These are phyloP conservation scores for Penicillium sp. DNA, from an alignment of 2,329 filamentous ascomycete species.

Conservation along the genomic window DNA sequence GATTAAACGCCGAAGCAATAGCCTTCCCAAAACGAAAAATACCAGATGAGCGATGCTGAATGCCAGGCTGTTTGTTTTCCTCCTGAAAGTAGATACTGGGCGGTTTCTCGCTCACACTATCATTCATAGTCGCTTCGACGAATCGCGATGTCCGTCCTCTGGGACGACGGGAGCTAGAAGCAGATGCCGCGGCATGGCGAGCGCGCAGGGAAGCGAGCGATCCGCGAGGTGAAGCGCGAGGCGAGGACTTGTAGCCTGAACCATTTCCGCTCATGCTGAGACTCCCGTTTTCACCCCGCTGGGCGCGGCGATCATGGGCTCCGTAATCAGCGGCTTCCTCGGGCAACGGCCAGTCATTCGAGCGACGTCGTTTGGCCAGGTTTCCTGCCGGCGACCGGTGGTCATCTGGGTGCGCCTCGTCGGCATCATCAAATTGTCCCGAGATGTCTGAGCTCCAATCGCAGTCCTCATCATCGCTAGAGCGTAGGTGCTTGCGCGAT, in stretches of 20 bases:
- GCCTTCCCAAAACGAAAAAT: slow-evolving; percentile 57
- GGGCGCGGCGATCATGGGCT: slow-evolving; percentile 3
- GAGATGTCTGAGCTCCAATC: slow-evolving; percentile 33
- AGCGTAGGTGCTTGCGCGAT: slow-evolving; percentile 31
- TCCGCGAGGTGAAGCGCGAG: slow-evolving; percentile 18
- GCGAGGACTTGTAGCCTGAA: slow-evolving; percentile 10
- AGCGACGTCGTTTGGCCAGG: slow-evolving; percentile 43
- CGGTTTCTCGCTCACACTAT: slow-evolving; percentile 69
- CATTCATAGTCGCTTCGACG: slow-evolving; percentile 81
- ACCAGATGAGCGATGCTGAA: slow-evolving; percentile 39
- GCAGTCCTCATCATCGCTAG: slow-evolving; percentile 16
- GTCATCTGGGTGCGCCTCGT: slow-evolving; percentile 26
- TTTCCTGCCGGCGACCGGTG: slow-evolving; percentile 24
- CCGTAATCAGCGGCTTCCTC: slow-evolving; percentile 23
- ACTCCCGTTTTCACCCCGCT: slow-evolving; percentile 8
- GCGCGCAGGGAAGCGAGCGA: slow-evolving; percentile 18
- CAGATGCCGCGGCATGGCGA: slow-evolving; percentile 12
- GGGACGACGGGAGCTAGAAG: slow-evolving; percentile 27
- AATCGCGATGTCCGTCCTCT: slow-evolving; percentile 62
- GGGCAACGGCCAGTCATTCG: slow-evolving; percentile 45
- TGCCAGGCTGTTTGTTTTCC: slow-evolving; percentile 22
- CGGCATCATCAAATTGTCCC: slow-evolving; percentile 35
- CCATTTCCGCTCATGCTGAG: background rate
- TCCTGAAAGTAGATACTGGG: slow-evolving; percentile 62
- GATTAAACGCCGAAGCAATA: slow-evolving; percentile 54